Evolutionary conservation across 164 flowering plant species (phyloP).

Genomic region (grape (Vitis vinifera)): ASM3070453v1 NC_081816.1:20916001-20916500

Average conservation of each 20-base stretch:
- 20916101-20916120: not conserved
- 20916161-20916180: too few species aligned
- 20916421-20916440: constrained; percentile 25
- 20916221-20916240: too few species aligned
- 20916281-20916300: not conserved
- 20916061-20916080: not conserved
- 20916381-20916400: constrained; percentile 76
- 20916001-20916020: too few species aligned
- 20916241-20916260: too few species aligned
- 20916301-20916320: too few species aligned
- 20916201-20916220: too few species aligned
- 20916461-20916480: constrained; percentile 34
- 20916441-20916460: constrained; percentile 52
- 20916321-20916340: too few species aligned
- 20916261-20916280: not conserved
- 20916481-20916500: constrained; percentile 43
- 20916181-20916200: too few species aligned
- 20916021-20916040: too few species aligned
- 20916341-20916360: not conserved
- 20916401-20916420: constrained; percentile 67
- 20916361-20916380: constrained; percentile 12
- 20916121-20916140: too few species aligned
- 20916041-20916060: too few species aligned
- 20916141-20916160: too few species aligned
- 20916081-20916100: not conserved